Evolutionary conservation across 2,329 filamentous ascomycete genomes (phyloP).

Genomic region (Coniella vitis): DNA sequence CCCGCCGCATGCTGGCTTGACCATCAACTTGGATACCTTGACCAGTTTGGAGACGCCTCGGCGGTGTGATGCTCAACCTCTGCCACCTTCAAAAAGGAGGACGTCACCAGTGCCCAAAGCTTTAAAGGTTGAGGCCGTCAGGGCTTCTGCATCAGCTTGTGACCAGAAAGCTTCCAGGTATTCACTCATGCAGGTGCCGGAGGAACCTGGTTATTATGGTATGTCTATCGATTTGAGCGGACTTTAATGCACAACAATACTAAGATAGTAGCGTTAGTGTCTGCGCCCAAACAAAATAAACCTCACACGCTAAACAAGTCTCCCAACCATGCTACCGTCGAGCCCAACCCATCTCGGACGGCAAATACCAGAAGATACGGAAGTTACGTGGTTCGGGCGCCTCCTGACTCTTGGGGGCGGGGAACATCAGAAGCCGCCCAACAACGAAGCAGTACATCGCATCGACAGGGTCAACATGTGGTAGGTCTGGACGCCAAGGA

Average conservation of each 20-base stretch:
- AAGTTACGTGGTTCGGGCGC: slow-evolving; percentile 15
- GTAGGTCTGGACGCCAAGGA: slow-evolving; percentile 13
- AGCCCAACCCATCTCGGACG: background rate
- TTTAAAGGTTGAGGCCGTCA: no score
- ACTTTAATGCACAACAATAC: background rate
- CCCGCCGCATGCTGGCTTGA: background rate
- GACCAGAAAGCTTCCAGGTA: background rate
- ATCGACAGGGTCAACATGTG: background rate
- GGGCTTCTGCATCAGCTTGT: background rate
- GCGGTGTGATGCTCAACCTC: slow-evolving; percentile 11
- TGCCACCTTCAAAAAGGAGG: background rate
- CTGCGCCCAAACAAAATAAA: background rate
- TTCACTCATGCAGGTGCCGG: slow-evolving; percentile 22
- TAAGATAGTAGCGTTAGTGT: slow-evolving; percentile 2
- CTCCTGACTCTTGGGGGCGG: background rate
- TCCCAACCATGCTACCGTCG: slow-evolving; percentile 6
- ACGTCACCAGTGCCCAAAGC: background rate
- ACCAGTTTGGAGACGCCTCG: slow-evolving; percentile 8
- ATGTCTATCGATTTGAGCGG: background rate
- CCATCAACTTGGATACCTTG: background rate
- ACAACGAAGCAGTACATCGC: background rate
- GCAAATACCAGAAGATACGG: slow-evolving; percentile 10
- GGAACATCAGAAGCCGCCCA: background rate
- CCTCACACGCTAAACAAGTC: slow-evolving; percentile 15
- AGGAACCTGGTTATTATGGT: slow-evolving; percentile 12